A percentile compares a stretch with the other conserved stretches of the same genome.
phyloP scores from a whole-genome alignment of 306 rosid species.

The Acacia confusa region DNA sequence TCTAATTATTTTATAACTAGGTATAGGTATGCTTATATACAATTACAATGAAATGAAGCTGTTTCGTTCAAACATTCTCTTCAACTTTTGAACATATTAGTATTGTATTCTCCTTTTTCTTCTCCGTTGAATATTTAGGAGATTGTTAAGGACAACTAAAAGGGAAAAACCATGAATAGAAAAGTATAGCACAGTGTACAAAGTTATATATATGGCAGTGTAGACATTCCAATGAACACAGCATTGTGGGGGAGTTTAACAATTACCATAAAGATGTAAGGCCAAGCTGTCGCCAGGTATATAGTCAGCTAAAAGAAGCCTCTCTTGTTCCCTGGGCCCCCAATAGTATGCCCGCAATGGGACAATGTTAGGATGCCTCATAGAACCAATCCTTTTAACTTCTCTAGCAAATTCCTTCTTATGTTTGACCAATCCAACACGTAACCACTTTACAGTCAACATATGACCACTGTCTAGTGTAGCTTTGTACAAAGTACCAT shows the following conservation, averaged over 20 bases:
- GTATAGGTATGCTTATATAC: not conserved
- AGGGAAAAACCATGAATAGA: not conserved
- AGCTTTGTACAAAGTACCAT: slow-evolving; percentile 96
- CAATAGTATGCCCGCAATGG: slow-evolving; percentile 89
- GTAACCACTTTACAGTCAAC: slow-evolving; percentile 96
- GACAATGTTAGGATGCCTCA: slow-evolving; percentile 88
- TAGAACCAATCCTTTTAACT: slow-evolving; percentile 87
- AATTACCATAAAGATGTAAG: slow-evolving; percentile 92
- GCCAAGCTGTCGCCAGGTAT: slow-evolving; percentile 91
- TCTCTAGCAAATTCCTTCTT: slow-evolving; percentile 97
- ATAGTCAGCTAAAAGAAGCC: slow-evolving; percentile 93
- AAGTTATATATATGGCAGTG: slow-evolving; percentile 12
- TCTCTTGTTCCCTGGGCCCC: slow-evolving; percentile 99
- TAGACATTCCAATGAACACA: slow-evolving; percentile 16
- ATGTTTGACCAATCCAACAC: slow-evolving; percentile 91
- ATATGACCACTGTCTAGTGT: slow-evolving; percentile 88
- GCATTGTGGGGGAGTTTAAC: slow-evolving; percentile 1
- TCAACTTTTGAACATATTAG: not conserved
- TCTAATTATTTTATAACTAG: not conserved
- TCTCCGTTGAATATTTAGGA: not conserved
- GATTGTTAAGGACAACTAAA: not conserved
- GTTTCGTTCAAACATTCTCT: not conserved
- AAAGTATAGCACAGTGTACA: not conserved
- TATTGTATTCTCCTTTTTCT: not conserved
- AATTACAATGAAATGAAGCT: not conserved